Base-by-base conservation (phyloP, 176 grass and related monocot species). In the Microstegium vimineum region DNA sequence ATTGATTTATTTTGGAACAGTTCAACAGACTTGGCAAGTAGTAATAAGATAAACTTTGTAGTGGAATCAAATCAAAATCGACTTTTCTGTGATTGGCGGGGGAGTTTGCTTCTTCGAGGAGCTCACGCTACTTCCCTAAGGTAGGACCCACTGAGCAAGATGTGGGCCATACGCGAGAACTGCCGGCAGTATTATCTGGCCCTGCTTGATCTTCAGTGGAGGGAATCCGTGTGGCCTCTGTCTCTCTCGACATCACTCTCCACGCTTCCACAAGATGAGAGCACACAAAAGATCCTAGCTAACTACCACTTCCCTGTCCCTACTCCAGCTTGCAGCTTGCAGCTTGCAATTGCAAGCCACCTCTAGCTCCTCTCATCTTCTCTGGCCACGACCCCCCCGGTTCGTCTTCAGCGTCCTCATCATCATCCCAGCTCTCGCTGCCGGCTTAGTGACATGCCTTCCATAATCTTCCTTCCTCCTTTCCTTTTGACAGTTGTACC, bases 21-120 rank as follows among this genome's bases (percentile, higher is more conserved):
- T 56, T 20, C 17, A 8, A 20, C 18, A 52, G 47, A 52, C 47
- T 7, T 0, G 8, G 23, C 22, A 56, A 15, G 49, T 1, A 56
- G n/a, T n/a, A n/a, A n/a, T n/a, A n/a, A 56, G 2, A 56, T 15
- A 54, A 45, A 51, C 28, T 70, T 70, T 11, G 3, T 26, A 26
- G 18, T 23, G 17, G 66, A 40, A 37, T 79, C 40, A 51, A 69
- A 75, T 80, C 26, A 49, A 66, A 60, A 26, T 26, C n/a, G 54
- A 23, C n/a, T 59, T 59, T 57, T 57, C 8, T 59, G 9, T 59
- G 54, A 89, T 89, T 77, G 87, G 66, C 35, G 22, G 5, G 11
- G 27, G 20, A 33, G 88, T 86, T 86, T 82, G 83, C 88, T 85
- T 90, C 45, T 82, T 90, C 6, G 57, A 82, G 83, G 73, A 73